phyloP scores from a whole-genome alignment of 2,329 filamentous ascomycete species.

The Alternaria arborescens region DNA sequence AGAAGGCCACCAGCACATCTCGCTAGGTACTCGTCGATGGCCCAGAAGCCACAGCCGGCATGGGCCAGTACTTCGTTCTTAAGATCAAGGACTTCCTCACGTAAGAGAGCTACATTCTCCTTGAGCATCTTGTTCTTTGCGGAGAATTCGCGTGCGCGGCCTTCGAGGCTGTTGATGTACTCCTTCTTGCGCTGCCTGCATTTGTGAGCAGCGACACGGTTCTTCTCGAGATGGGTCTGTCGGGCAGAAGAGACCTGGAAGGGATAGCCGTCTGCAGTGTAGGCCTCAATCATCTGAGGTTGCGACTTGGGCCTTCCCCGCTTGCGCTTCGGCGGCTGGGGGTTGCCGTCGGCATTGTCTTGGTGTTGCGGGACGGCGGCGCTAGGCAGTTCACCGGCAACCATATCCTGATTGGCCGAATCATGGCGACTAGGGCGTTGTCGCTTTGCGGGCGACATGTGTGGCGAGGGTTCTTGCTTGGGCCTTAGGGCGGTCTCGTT shows the following conservation, averaged over 20 bases:
- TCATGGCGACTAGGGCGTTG: slow-evolving; percentile 36
- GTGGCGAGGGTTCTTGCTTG: slow-evolving; percentile 16
- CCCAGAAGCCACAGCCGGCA: slow-evolving; percentile 49
- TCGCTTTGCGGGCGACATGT: slow-evolving; percentile 31
- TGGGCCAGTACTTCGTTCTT: slow-evolving; percentile 51
- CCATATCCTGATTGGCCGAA: slow-evolving; percentile 16
- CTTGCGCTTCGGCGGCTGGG: slow-evolving; percentile 47
- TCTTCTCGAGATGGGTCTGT: slow-evolving; percentile 66
- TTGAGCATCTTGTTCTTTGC: slow-evolving; percentile 47
- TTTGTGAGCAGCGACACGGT: slow-evolving; percentile 76
- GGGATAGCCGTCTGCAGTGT: slow-evolving; percentile 44
- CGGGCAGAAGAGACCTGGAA: slow-evolving; percentile 47
- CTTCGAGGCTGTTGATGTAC: slow-evolving; percentile 62
- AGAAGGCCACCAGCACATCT: slow-evolving; percentile 48
- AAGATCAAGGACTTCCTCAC: slow-evolving; percentile 47
- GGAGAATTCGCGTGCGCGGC: slow-evolving; percentile 52
- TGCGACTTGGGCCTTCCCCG: slow-evolving; percentile 48
- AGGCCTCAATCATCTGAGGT: slow-evolving; percentile 43
- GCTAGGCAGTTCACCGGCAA: slow-evolving; percentile 4
- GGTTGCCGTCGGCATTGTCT: slow-evolving; percentile 23
- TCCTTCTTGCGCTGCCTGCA: slow-evolving; percentile 75
- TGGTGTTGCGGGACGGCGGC: slow-evolving; percentile 19
- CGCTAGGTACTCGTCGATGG: slow-evolving; percentile 49
- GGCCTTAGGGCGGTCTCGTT: slow-evolving; percentile 40
- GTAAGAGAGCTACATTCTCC: slow-evolving; percentile 44